Base-by-base conservation (phyloP, 805 yeast genomes). In the Wickerhamomyces subpelliculosus region DNA sequence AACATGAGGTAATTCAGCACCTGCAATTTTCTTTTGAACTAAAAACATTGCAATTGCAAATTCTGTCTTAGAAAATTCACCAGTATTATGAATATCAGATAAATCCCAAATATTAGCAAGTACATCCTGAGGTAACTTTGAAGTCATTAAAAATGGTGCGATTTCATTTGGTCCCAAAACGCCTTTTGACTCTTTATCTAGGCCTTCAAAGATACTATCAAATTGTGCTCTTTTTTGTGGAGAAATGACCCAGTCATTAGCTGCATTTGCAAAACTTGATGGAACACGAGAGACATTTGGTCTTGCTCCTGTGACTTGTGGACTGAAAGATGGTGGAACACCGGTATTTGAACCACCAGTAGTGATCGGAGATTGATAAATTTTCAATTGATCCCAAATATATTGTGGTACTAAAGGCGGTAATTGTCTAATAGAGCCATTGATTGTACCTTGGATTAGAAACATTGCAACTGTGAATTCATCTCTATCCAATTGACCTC, bases 401-500 rank as follows among this genome's bases (percentile, higher is more conserved):
- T 49, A 39, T 22, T 53, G 52, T 2, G 84, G 79, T 27, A 78
- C 47, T 1, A 57, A 30, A 7, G 60, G 44, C 8, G 85, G 80
- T 51, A 87, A 64, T 35, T 77, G 74, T 35, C 70, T 72, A 48
- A 87, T 61, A 4, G 75, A 49, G 28, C 87, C 84, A 51, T 77
- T 74, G 52, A 87, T 67, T 24, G 82, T 65, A 48, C 87, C 80
- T 60, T 90, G 97, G 46, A 93, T 86, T 55, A 93, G 70, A 61
- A 85, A 95, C 98, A 93, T 90, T 8, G 97, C 97, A 51, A 90
- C 75, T 32, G 86, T 75, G 51, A 93, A 93, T 56, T 86, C 89
- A 13, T 79, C 71, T 54, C 79, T 74, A 40, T 74, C 70, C 50
- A 93, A 73, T 39, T 74, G 68, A 5, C 98, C 98, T 2, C 73